Percentiles rank a stretch among this genome's conserved stretches.
Evolutionary conservation across 768 basidiomycete species (phyloP).

Genomic region (Sarcodon aspratus): DNA sequence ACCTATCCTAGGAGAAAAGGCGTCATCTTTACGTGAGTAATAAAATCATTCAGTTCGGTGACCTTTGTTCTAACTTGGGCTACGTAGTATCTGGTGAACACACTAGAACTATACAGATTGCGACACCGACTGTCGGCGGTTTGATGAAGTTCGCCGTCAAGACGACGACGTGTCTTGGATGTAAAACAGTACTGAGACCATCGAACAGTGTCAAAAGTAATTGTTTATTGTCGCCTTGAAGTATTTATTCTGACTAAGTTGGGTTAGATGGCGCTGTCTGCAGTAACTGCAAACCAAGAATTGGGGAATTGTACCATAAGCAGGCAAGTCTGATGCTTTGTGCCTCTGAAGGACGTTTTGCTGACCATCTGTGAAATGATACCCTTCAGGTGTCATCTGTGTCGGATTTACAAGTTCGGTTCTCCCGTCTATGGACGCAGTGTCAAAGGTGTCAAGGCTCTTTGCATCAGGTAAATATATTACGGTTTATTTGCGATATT

Average conservation of each 20-base stretch:
- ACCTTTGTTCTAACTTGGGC: constrained; percentile 1
- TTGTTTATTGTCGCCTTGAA: constrained; percentile 10
- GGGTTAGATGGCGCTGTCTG: constrained; percentile 84
- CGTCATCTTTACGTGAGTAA: constrained; percentile 66
- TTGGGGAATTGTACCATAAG: constrained; percentile 89
- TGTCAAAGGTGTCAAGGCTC: constrained; percentile 99
- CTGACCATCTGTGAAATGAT: not conserved
- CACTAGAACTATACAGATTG: constrained; percentile 90
- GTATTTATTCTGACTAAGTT: not conserved
- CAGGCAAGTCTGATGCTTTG: constrained; percentile 38
- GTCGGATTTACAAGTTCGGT: constrained; percentile 79
- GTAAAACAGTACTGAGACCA: constrained; percentile 76
- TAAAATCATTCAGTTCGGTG: not conserved
- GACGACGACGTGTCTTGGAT: constrained; percentile 89
- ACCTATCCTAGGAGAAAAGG: constrained; percentile 91
- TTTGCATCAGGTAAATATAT: constrained; percentile 64
- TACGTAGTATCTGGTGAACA: constrained; percentile 86
- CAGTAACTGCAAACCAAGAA: constrained; percentile 77
- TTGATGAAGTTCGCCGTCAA: constrained; percentile 99
- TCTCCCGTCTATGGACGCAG: constrained; percentile 95
- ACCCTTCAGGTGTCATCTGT: constrained; percentile 33
- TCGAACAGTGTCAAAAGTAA: constrained; percentile 68
- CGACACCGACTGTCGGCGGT: constrained; percentile 92
- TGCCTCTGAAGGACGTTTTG: not conserved
- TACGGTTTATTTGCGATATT: constrained; percentile 6